Conservation (phyloP, 2,329 filamentous ascomycete genomes). For the Diaporthe sp. region DNA sequence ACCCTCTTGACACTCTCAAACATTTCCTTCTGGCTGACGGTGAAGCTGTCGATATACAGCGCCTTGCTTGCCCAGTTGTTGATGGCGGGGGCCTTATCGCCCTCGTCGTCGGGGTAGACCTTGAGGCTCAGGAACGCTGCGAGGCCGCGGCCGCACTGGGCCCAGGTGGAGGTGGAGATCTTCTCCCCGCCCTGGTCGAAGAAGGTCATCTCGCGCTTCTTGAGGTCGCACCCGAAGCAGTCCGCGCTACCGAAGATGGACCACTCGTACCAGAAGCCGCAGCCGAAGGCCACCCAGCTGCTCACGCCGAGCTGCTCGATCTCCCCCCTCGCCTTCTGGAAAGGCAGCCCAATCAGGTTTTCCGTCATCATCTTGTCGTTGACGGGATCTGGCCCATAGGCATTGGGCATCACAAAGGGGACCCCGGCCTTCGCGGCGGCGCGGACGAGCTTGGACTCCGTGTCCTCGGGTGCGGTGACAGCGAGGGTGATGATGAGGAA, state of each 20-base stretch:
- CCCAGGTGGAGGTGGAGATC: slow-evolving; percentile 70
- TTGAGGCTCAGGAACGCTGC: slow-evolving; percentile 62
- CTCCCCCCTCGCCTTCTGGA: slow-evolving; percentile 50
- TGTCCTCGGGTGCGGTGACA: slow-evolving; percentile 57
- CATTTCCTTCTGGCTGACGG: slow-evolving; percentile 73
- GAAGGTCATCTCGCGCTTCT: slow-evolving; percentile 56
- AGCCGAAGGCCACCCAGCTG: slow-evolving; percentile 61
- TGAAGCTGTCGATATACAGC: slow-evolving; percentile 69
- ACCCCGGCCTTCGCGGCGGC: slow-evolving; percentile 70
- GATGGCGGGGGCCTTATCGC: slow-evolving; percentile 55
- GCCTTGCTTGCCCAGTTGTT: slow-evolving; percentile 61
- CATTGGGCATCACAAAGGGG: slow-evolving; percentile 69
- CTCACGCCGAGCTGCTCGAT: slow-evolving; percentile 57
- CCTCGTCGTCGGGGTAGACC: slow-evolving; percentile 56
- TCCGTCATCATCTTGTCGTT: slow-evolving; percentile 55
- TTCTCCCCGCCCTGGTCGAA: slow-evolving; percentile 69
- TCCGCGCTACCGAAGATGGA: slow-evolving; percentile 54
- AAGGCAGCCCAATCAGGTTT: slow-evolving; percentile 49
- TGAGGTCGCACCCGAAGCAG: slow-evolving; percentile 65
- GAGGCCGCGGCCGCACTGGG: slow-evolving; percentile 68
- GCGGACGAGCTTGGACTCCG: slow-evolving; percentile 63
- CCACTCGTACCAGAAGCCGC: slow-evolving; percentile 68
- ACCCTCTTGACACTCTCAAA: slow-evolving; percentile 71
- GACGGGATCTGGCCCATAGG: slow-evolving; percentile 57
- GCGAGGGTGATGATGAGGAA: slow-evolving; percentile 69